phyloP scores from a whole-genome alignment of 495 filamentous ascomycete species.

The Penicillium ucsense region DNA sequence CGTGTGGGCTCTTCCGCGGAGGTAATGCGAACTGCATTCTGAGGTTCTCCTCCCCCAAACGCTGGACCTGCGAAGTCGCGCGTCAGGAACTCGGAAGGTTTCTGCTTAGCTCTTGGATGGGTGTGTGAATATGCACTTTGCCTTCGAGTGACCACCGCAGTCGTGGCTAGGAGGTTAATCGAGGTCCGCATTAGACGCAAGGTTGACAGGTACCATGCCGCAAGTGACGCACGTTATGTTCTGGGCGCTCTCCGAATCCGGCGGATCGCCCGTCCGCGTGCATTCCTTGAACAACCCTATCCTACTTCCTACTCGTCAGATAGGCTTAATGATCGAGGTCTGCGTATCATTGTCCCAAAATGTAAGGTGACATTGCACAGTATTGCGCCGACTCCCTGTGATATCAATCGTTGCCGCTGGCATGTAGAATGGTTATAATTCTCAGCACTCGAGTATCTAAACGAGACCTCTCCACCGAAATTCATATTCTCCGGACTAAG shows the following conservation, averaged over 20 bases:
- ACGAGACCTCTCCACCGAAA: no score
- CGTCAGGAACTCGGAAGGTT: not conserved
- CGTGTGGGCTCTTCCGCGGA: slow-evolving; percentile 67
- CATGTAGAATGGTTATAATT: no score
- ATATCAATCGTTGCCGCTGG: no score
- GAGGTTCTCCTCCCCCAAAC: slow-evolving; percentile 11
- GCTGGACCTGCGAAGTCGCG: slow-evolving; percentile 8
- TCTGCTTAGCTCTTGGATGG: not conserved
- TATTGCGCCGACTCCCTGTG: no score
- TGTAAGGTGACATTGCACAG: no score
- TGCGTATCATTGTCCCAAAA: no score
- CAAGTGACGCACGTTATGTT: slow-evolving; percentile 3
- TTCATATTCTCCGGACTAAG: no score
- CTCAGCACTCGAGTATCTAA: no score
- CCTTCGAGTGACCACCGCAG: no score
- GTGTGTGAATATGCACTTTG: no score
- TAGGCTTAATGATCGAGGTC: no score
- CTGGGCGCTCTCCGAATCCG: slow-evolving; percentile 10
- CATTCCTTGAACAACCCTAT: slow-evolving; percentile 7
- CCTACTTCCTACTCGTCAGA: not conserved
- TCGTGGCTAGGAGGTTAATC: no score
- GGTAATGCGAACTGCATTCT: slow-evolving; percentile 89
- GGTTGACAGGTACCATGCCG: slow-evolving; percentile 1
- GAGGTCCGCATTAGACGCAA: not conserved
- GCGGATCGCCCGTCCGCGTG: slow-evolving; percentile 1